phyloP scores from a whole-genome alignment of 192 early-diverging fungal genomes.

The Coemansia sp. region DNA sequence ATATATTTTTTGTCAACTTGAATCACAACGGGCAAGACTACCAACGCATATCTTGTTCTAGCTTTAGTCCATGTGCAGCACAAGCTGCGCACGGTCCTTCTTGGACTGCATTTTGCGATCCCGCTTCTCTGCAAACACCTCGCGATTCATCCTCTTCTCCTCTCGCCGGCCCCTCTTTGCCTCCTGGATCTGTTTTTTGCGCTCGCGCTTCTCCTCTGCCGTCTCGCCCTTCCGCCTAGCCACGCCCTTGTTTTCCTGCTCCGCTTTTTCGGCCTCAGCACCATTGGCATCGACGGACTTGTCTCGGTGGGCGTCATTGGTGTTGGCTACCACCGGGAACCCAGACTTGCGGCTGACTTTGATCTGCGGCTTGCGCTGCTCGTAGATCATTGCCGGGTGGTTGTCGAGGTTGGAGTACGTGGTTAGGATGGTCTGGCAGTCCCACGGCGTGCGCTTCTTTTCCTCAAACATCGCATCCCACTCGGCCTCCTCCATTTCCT shows the following conservation, averaged over 20 bases:
- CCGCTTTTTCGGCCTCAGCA: slow-evolving; percentile 18
- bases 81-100: slow-evolving; percentile 51
- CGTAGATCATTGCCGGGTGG: slow-evolving; percentile 81
- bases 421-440: slow-evolving; percentile 86
- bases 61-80: slow-evolving; percentile 28
- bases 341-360: slow-evolving; percentile 73
- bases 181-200: slow-evolving; percentile 87
- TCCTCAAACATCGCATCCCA: slow-evolving; percentile 59
- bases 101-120: slow-evolving; percentile 54
- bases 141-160: slow-evolving; percentile 48
- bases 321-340: slow-evolving; percentile 63
- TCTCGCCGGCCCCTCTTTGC: slow-evolving; percentile 60
- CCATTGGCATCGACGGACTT: slow-evolving; percentile 34
- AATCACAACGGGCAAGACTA: too few species aligned
- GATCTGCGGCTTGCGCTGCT: slow-evolving; percentile 62
- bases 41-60: neutral
- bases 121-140: slow-evolving; percentile 39
- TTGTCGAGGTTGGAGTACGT: slow-evolving; percentile 96
- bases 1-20: neutral
- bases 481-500: slow-evolving; percentile 51
- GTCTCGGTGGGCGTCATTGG: slow-evolving; percentile 23
- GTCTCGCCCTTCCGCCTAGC: slow-evolving; percentile 82
- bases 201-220: slow-evolving; percentile 88
- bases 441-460: slow-evolving; percentile 73
- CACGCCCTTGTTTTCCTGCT: slow-evolving; percentile 65